These are phyloP conservation scores for Chaetomiaceae sp. DNA, from an alignment of 2,329 filamentous ascomycete species.

Conservation along the genomic window DNA sequence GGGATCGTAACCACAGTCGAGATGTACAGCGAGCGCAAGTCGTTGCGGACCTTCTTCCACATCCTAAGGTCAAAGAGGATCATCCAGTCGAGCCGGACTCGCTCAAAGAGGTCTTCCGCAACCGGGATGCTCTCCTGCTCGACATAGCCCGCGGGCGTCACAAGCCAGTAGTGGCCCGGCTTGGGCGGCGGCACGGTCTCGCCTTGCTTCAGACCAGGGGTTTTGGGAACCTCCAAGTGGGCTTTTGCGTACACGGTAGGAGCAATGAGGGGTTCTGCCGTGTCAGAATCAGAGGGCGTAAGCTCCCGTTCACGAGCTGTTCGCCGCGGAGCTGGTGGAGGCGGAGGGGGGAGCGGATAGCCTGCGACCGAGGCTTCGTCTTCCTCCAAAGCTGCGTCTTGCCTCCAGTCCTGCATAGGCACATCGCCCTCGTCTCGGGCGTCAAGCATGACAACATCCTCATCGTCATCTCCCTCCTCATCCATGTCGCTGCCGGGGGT, in stretches of 20 bases:
- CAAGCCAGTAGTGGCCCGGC: constrained; percentile 78
- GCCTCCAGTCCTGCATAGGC: constrained; percentile 43
- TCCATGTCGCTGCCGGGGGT: constrained; percentile 21
- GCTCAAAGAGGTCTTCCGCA: constrained; percentile 82
- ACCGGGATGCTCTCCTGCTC: constrained; percentile 56
- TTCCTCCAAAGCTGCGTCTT: constrained; percentile 63
- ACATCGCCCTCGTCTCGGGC: constrained; percentile 40
- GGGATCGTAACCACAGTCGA: constrained; percentile 93
- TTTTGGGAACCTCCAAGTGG: constrained; percentile 72
- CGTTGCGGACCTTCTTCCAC: constrained; percentile 93
- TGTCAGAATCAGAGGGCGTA: constrained; percentile 68
- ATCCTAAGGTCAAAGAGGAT: constrained; percentile 90
- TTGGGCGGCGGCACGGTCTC: constrained; percentile 47
- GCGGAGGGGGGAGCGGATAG: constrained; percentile 60
- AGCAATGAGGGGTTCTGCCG: constrained; percentile 59
- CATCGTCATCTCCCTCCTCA: constrained; percentile 42
- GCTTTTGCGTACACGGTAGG: constrained; percentile 56
- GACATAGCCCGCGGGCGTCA: constrained; percentile 66
- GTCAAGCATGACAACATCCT: constrained; percentile 55
- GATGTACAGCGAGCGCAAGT: constrained; percentile 89
- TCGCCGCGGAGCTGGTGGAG: constrained; percentile 32
- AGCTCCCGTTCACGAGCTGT: constrained; percentile 51
- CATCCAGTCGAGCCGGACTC: constrained; percentile 87
- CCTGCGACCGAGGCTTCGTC: constrained; percentile 73
- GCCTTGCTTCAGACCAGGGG: constrained; percentile 51